A percentile compares a stretch with the other conserved stretches of the same genome.
phyloP scores from a whole-genome alignment of 2,329 filamentous ascomycete species.

The Corniculantispora saksenae region DNA sequence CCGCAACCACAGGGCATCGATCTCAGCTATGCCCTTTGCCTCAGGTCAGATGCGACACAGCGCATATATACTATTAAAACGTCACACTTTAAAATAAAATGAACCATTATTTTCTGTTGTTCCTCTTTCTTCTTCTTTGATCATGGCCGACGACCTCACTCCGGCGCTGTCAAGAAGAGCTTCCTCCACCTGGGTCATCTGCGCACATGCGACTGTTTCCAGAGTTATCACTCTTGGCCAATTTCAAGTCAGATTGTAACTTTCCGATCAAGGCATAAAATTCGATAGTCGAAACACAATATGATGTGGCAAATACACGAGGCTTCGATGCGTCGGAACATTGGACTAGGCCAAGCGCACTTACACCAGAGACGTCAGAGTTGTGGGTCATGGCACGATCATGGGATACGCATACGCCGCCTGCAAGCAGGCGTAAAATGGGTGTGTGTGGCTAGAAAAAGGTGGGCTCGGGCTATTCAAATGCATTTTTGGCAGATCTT shows the following conservation, averaged over 20 bases:
- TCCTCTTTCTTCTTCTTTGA: not conserved
- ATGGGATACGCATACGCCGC: conserved; percentile 2
- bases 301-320: not conserved
- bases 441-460: not conserved
- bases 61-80: no score
- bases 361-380: conserved; percentile 11
- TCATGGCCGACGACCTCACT: not conserved
- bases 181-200: not conserved
- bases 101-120: not conserved
- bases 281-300: not conserved
- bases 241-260: not conserved
- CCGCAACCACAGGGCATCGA: no score
- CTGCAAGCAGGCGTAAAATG: not conserved
- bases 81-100: no score
- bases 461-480: not conserved
- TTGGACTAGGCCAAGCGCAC: not conserved
- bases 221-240: not conserved
- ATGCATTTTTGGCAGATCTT: not conserved
- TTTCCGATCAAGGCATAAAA: not conserved
- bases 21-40: no score
- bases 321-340: not conserved
- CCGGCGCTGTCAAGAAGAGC: no score
- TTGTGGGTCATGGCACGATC: conserved; percentile 12
- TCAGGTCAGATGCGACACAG: no score
- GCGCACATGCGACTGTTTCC: not conserved